These are phyloP conservation scores for Huntiella moniliformis DNA, from an alignment of 2,329 filamentous ascomycete genomes.

Conservation along the genomic window DNA sequence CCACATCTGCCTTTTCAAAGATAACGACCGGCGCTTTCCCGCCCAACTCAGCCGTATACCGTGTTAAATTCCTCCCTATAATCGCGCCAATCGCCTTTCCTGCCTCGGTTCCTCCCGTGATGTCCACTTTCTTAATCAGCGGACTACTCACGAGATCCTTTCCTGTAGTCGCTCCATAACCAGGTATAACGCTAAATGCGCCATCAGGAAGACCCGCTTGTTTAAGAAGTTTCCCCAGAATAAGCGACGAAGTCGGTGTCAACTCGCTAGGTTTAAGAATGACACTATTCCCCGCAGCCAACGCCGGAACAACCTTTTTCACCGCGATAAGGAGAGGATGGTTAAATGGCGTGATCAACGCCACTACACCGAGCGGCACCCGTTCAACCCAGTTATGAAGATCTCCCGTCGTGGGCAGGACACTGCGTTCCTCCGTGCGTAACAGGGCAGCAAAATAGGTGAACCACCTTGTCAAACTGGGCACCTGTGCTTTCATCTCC, in stretches of 20 bases:
- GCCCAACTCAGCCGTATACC: conserved; percentile 45
- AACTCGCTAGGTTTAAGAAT: conserved; percentile 37
- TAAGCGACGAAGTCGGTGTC: conserved; percentile 25
- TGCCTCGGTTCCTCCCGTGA: conserved; percentile 56
- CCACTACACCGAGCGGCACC: conserved; percentile 31
- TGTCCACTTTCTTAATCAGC: conserved; percentile 53
- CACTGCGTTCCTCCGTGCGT: conserved; percentile 23
- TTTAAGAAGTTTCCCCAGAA: conserved; percentile 35
- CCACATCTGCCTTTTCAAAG: conserved; percentile 46
- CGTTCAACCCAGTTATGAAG: conserved; percentile 30
- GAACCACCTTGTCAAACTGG: conserved; percentile 20
- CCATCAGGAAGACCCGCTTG: conserved; percentile 59
- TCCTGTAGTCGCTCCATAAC: conserved; percentile 49
- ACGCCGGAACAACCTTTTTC: conserved; percentile 29
- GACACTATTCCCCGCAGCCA: conserved; percentile 30
- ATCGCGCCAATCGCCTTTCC: conserved; percentile 56
- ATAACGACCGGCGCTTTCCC: conserved; percentile 49
- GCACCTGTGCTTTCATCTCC: conserved; percentile 21
- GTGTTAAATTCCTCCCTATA: conserved; percentile 41
- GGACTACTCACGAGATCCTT: conserved; percentile 47
- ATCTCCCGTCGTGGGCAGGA: conserved; percentile 28
- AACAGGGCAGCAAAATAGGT: conserved; percentile 25
- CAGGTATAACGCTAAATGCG: conserved; percentile 56
- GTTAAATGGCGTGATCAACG: conserved; percentile 40
- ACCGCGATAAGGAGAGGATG: conserved; percentile 26